Percentiles rank a stretch among this genome's conserved stretches.
Evolutionary conservation across 2,329 filamentous ascomycete genomes (phyloP).

Genomic region (Clonostachys rhizophaga): DNA sequence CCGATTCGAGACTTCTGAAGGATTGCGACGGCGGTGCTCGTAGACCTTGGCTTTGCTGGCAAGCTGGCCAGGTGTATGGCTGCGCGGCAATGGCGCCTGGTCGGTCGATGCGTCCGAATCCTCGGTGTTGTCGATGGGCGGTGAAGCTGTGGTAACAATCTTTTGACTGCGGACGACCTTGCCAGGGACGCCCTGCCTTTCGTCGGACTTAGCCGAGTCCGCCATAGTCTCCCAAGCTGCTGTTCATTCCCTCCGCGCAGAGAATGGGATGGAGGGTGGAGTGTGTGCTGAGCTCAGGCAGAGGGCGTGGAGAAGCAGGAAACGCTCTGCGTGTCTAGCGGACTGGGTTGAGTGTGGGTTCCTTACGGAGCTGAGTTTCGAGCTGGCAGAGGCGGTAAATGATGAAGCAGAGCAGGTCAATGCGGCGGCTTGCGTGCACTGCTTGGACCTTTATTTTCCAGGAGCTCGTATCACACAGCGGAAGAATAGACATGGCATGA

Average conservation of each 20-base stretch:
- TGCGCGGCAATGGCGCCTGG: slow-evolving; percentile 38
- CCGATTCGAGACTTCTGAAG: too few relatives aligned
- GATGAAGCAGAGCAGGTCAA: too few relatives aligned
- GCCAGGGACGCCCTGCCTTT: slow-evolving; percentile 21
- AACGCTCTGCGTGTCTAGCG: background rate
- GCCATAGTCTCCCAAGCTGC: slow-evolving; percentile 29
- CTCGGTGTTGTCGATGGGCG: slow-evolving; percentile 27
- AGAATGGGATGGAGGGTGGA: background rate
- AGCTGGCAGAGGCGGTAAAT: too few relatives aligned
- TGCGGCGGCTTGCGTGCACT: too few relatives aligned
- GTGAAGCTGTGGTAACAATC: slow-evolving; percentile 27
- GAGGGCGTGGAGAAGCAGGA: background rate
- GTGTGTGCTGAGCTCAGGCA: too few relatives aligned
- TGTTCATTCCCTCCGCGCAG: slow-evolving; percentile 19
- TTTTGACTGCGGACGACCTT: slow-evolving; percentile 47
- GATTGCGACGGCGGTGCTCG: slow-evolving; percentile 26
- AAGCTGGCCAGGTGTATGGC: slow-evolving; percentile 59
- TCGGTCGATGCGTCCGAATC: slow-evolving; percentile 28
- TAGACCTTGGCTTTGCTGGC: slow-evolving; percentile 47
- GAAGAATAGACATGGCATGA: too few relatives aligned
- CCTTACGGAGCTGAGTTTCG: too few relatives aligned
- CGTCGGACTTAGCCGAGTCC: slow-evolving; percentile 28
- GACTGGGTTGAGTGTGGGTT: slow-evolving; percentile 3
- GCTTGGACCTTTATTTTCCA: too few relatives aligned
- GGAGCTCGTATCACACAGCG: too few relatives aligned